These are phyloP conservation scores for Colletotrichum musae DNA, from an alignment of 2,329 filamentous ascomycete genomes.

Conservation along the genomic window DNA sequence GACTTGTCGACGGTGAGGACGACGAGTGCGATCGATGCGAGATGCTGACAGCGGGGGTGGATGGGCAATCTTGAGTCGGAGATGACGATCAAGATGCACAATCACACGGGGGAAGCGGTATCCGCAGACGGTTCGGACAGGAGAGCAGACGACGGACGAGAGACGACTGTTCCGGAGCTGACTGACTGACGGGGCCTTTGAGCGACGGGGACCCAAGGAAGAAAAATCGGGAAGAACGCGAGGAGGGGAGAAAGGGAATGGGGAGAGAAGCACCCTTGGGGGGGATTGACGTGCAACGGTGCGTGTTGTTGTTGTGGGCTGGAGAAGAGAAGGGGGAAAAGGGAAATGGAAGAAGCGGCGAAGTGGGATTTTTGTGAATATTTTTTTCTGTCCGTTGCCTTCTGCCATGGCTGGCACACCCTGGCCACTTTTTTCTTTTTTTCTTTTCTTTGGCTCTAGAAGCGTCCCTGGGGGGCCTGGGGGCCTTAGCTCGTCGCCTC, in stretches of 20 bases:
- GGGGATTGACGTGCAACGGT: slow-evolving; percentile 61
- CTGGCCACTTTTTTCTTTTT: slow-evolving; percentile 27
- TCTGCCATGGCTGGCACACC: slow-evolving; percentile 35
- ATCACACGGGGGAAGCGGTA: slow-evolving; percentile 13
- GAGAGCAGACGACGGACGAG: slow-evolving; percentile 28
- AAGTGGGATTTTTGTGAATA: slow-evolving; percentile 41
- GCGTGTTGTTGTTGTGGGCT: slow-evolving; percentile 49
- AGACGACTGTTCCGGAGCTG: slow-evolving; percentile 42
- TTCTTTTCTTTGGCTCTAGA: too few relatives aligned
- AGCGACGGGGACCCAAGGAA: slow-evolving; percentile 47
- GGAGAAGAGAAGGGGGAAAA: slow-evolving; percentile 37
- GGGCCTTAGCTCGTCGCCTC: too few relatives aligned
- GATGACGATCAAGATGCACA: slow-evolving; percentile 33
- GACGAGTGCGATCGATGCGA: slow-evolving; percentile 30
- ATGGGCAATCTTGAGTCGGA: slow-evolving; percentile 33
- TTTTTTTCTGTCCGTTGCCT: slow-evolving; percentile 37
- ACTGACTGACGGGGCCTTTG: slow-evolving; percentile 39
- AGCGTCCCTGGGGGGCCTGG: too few relatives aligned
- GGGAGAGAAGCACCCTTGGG: slow-evolving; percentile 56
- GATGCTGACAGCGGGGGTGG: slow-evolving; percentile 21
- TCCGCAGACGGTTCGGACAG: slow-evolving; percentile 3
- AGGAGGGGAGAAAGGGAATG: slow-evolving; percentile 49
- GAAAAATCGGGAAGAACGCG: slow-evolving; percentile 50
- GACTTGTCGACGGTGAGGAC: slow-evolving; percentile 20
- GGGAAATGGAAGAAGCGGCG: slow-evolving; percentile 35